Evolutionary conservation across 2,329 filamentous ascomycete species (phyloP), one percentile per base, ranked within the genome.

Genomic region (Phaeoacremonium minimum): DNA sequence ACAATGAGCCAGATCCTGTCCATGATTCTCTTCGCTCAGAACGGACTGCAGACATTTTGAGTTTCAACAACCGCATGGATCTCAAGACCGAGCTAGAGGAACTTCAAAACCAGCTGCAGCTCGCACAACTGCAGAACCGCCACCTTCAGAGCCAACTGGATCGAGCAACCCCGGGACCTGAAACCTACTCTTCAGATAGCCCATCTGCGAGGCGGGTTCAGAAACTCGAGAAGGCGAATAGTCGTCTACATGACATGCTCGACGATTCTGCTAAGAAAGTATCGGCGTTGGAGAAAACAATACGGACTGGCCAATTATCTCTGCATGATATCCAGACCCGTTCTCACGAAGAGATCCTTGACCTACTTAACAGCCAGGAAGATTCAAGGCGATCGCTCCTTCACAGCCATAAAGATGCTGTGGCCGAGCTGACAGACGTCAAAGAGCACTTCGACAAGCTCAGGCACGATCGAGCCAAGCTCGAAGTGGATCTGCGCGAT

Each of bases 201-300:
- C 87, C 87, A 2, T 91, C 87, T 2, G 58, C 85, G 32, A 77
- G 83, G 37, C 82, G 93, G 13, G 83, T 95, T 51, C 85, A 95
- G 55, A 91, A 96, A 63, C 75, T 97, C 5, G 91, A 97, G 61
- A 81, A 88, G 49, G 91, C 87, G 55, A 97, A 97, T 62, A 90
- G 77, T 58, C 82, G 89, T 38, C 74, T 97, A 12, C 91, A 97
- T 53, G 88, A 95, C 45, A 87, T 95, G 77, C 81, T 97, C 5
- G 91, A 97, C 58, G 89, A 96, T 58, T 96, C 91, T 4, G 74
- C 84, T 14, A 91, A 87, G 70, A 96, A 96, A 64, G 84, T 96
- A 3, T 95, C 91, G 6, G 78, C 84, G 1, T 66, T 97, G 15
- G 93, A 97, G 61, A 85, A 87, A 56, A 89, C 82, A 42, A 83